Conservation (phyloP, 2,329 filamentous ascomycete species). For the Clarireedia monteithiana region DNA sequence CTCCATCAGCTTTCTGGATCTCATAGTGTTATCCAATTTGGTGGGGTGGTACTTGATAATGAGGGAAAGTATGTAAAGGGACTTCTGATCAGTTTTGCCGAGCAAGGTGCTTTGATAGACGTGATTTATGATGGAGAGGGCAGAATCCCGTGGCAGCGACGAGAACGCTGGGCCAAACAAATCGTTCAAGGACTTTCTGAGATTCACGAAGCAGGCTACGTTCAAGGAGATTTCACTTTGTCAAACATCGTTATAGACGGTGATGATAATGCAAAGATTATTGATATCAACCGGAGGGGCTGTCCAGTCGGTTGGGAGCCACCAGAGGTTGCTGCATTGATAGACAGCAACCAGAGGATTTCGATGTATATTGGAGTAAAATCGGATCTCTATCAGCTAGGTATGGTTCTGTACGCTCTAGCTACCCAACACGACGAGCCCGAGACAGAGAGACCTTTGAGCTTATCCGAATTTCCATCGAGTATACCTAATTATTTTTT, state of each 20-base stretch:
- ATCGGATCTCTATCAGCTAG: conserved; percentile 89
- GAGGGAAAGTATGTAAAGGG: conserved; percentile 69
- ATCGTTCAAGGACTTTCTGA: conserved; percentile 85
- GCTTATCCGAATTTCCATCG: conserved; percentile 43
- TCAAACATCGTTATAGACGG: conserved; percentile 94
- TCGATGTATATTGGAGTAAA: conserved; percentile 98
- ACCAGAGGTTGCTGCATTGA: conserved; percentile 77
- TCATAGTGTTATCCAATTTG: conserved; percentile 73
- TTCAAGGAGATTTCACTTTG: conserved; percentile 94
- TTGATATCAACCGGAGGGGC: conserved; percentile 95
- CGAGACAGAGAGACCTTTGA: conserved; percentile 68
- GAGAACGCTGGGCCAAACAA: conserved; percentile 84
- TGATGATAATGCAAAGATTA: conserved; percentile 83
- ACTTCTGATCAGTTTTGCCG: conserved; percentile 79
- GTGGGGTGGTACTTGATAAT: conserved; percentile 83
- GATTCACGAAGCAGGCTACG: conserved; percentile 92
- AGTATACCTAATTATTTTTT: conserved; percentile 79
- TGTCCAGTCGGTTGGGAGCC: conserved; percentile 98
- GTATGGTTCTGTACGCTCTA: conserved; percentile 90
- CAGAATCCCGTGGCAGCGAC: conserved; percentile 56
- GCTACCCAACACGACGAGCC: conserved; percentile 86
- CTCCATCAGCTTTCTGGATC: conserved; percentile 70
- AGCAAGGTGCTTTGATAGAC: conserved; percentile 82
- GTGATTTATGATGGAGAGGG: conserved; percentile 73
- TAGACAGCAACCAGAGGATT: conserved; percentile 82